Percentiles rank a stretch among this genome's conserved stretches.
Conservation (phyloP, 2,329 filamentous ascomycete species). For the Falciphora oryzae region DNA sequence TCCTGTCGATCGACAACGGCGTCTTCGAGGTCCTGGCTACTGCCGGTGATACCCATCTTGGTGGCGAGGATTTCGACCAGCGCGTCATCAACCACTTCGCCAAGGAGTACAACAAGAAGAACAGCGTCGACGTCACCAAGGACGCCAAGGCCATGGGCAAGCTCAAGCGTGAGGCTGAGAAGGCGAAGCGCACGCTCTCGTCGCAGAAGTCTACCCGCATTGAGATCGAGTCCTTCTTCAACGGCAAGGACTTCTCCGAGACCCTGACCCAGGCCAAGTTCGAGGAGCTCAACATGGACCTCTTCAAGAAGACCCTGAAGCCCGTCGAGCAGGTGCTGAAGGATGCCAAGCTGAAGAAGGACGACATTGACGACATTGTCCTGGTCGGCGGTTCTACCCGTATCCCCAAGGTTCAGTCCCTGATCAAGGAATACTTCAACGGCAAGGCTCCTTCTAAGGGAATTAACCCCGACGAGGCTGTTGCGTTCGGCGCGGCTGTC, state of each 20-base stretch:
- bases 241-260: slow-evolving; percentile 97
- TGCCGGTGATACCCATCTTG: slow-evolving; percentile 93
- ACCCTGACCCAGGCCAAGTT: slow-evolving; percentile 98
- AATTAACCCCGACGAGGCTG: slow-evolving; percentile 99
- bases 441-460: slow-evolving; percentile 99
- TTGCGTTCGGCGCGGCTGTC: slow-evolving; percentile 94
- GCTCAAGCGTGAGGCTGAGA: slow-evolving; percentile 98
- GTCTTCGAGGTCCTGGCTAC: slow-evolving; percentile 94
- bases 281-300: slow-evolving; percentile 96
- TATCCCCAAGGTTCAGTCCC: slow-evolving; percentile 94
- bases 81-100: slow-evolving; percentile 92
- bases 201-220: slow-evolving; percentile 90
- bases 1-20: slow-evolving; percentile 84
- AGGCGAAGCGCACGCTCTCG: slow-evolving; percentile 97
- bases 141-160: slow-evolving; percentile 98
- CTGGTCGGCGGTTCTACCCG: slow-evolving; percentile 97
- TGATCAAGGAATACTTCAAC: slow-evolving; percentile 92
- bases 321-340: slow-evolving; percentile 98
- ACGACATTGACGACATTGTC: slow-evolving; percentile 91
- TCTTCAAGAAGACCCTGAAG: slow-evolving; percentile 99
- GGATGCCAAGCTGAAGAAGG: slow-evolving; percentile 96
- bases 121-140: slow-evolving; percentile 86
- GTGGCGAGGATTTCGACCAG: slow-evolving; percentile 99
- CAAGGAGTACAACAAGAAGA: slow-evolving; percentile 99
- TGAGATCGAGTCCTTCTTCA: slow-evolving; percentile 95